phyloP scores from a whole-genome alignment of 2,329 filamentous ascomycete genomes.

The Acrocalymma vagum region DNA sequence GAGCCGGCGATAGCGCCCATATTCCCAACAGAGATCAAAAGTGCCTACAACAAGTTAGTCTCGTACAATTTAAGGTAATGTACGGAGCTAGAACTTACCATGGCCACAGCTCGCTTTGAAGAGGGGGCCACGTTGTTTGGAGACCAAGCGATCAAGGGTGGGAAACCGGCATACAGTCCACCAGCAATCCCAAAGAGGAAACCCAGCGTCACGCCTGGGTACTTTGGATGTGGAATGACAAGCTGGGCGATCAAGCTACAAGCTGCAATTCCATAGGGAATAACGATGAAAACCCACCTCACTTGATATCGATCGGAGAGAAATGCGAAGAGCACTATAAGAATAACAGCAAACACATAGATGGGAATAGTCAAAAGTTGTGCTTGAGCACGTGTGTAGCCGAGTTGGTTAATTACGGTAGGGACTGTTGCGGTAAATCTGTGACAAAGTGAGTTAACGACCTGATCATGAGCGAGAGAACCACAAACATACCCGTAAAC shows the following conservation, averaged over 20 bases:
- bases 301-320: constrained; percentile 18
- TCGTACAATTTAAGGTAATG: too few relatives aligned
- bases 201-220: constrained; percentile 15
- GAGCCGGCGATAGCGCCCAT: constrained; percentile 27
- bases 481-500: too few relatives aligned
- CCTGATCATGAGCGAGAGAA: too few relatives aligned
- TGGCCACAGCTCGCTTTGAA: constrained; percentile 28
- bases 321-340: constrained; percentile 16
- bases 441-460: too few relatives aligned
- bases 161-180: constrained; percentile 27
- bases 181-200: constrained; percentile 16
- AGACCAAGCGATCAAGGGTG: constrained; percentile 24
- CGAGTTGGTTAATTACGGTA: constrained; percentile 14
- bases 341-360: constrained; percentile 19
- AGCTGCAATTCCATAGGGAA: constrained; percentile 40
- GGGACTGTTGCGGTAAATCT: too few relatives aligned
- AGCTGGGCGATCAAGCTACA: constrained; percentile 51
- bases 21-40: constrained; percentile 20
- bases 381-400: constrained; percentile 20
- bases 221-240: constrained; percentile 35
- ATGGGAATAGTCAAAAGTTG: constrained; percentile 20
- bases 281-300: constrained; percentile 17
- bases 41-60: too few relatives aligned
- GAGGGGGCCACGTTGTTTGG: constrained; percentile 22
- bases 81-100: too few relatives aligned